Conservation (phyloP, 2,329 filamentous ascomycete genomes). For the Diplodia scrobiculata region DNA sequence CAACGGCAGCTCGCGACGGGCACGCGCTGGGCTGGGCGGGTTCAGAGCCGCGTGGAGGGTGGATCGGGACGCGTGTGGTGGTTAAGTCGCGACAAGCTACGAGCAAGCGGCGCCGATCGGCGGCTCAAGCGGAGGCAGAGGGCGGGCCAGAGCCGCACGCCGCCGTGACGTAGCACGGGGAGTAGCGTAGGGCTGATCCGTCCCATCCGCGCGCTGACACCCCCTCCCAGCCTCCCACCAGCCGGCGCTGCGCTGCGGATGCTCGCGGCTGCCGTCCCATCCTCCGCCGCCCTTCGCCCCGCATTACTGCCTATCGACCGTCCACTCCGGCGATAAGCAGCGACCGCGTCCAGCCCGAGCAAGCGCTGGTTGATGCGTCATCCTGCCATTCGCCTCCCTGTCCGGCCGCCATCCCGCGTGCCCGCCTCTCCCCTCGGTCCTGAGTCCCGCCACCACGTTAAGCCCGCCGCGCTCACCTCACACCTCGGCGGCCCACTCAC, state of each 20-base stretch:
- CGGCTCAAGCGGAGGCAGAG: background rate
- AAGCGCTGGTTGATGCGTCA: slow-evolving; percentile 20
- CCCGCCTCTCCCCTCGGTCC: background rate
- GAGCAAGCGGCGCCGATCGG: slow-evolving; percentile 23
- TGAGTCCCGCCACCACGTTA: slow-evolving; percentile 1
- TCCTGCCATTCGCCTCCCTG: slow-evolving; percentile 5
- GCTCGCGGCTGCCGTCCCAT: slow-evolving; percentile 23
- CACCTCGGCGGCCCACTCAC: slow-evolving; percentile 10
- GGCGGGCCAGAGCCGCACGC: slow-evolving; percentile 24
- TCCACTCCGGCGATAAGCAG: slow-evolving; percentile 1
- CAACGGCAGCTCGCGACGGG: background rate
- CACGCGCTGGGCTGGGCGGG: background rate
- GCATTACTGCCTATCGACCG: background rate
- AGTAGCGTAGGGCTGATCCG: slow-evolving; percentile 21
- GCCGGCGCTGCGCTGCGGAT: slow-evolving; percentile 4
- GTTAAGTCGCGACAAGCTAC: slow-evolving; percentile 24
- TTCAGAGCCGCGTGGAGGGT: background rate
- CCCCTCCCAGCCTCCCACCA: no score
- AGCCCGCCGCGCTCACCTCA: slow-evolving; percentile 16
- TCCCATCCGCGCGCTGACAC: background rate
- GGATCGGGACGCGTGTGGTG: background rate
- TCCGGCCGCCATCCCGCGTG: background rate
- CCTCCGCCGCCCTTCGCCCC: slow-evolving; percentile 1
- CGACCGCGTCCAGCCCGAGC: slow-evolving; percentile 11
- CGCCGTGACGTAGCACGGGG: slow-evolving; percentile 16